Evolutionary conservation across 139 green algal genomes (phyloP).

Genomic region (Chlorella sp.): DNA sequence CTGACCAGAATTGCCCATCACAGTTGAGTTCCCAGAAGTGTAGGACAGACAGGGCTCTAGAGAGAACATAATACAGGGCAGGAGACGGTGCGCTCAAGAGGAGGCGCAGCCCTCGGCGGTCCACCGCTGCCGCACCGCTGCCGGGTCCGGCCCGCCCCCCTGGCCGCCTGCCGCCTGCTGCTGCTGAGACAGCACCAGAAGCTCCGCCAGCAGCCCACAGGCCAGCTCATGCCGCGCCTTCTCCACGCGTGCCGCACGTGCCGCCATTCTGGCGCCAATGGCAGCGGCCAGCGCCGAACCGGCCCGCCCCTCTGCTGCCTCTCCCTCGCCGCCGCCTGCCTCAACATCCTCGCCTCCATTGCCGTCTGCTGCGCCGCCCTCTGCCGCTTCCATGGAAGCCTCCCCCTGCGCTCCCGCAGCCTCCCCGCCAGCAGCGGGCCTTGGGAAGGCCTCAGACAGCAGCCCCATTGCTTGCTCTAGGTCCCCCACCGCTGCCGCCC

Average conservation of each 20-base stretch:
- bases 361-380: not conserved
- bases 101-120: conserved; percentile 4
- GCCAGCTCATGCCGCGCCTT: conserved; percentile 25
- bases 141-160: not conserved
- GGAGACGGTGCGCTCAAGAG: not conserved
- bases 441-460: conserved; percentile 12
- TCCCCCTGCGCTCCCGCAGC: not conserved
- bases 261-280: not conserved
- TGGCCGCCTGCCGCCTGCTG: not conserved
- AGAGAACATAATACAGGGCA: too few species aligned
- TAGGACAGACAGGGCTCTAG: too few species aligned
- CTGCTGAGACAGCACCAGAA: conserved; percentile 10
- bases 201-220: conserved; percentile 20
- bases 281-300: not conserved
- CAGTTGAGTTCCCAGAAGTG: too few species aligned
- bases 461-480: conserved; percentile 23
- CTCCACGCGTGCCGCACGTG: conserved; percentile 10
- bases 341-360: not conserved
- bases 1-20: too few species aligned
- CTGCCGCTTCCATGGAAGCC: not conserved
- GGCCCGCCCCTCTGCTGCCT: not conserved
- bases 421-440: too few species aligned
- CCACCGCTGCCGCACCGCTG: not conserved
- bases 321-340: not conserved
- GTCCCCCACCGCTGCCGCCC: not conserved